phyloP scores from a whole-genome alignment of 371 early-diverging fungal species.

The Apophysomyces trapeziformis region DNA sequence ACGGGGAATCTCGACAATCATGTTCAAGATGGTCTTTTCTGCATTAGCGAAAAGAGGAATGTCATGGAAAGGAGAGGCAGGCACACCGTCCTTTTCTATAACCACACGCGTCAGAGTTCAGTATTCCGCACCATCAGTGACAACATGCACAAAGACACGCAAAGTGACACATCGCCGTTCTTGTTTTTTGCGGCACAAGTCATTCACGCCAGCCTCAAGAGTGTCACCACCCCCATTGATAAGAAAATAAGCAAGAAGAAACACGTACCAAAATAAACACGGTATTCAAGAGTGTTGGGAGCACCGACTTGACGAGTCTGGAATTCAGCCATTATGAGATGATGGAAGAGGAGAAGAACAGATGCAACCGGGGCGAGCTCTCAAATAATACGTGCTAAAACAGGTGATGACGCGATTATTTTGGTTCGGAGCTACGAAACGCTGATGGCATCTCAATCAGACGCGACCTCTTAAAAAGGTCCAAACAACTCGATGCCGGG shows the following conservation, averaged over 20 bases:
- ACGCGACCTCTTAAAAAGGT: too few species aligned
- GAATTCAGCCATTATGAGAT: slow-evolving; percentile 60
- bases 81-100: slow-evolving; percentile 44
- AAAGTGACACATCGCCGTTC: not conserved
- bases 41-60: slow-evolving; percentile 86
- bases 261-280: slow-evolving; percentile 81
- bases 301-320: slow-evolving; percentile 80
- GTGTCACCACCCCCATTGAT: not conserved
- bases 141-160: not conserved
- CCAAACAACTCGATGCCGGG: too few species aligned
- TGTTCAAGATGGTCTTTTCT: slow-evolving; percentile 82
- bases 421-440: too few species aligned
- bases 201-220: not conserved
- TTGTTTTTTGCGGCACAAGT: not conserved
- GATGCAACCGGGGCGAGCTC: not conserved
- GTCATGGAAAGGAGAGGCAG: slow-evolving; percentile 95
- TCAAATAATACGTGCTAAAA: not conserved
- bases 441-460: too few species aligned
- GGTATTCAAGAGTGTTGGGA: slow-evolving; percentile 86
- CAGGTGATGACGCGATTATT: too few species aligned
- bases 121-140: not conserved
- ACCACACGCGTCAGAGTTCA: not conserved
- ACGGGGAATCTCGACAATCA: slow-evolving; percentile 95
- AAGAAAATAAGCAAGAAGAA: not conserved
- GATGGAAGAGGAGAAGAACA: slow-evolving; percentile 18